Evolutionary conservation across 163 green algal genomes (phyloP).

Genomic region (Chlorella variabilis): DNA sequence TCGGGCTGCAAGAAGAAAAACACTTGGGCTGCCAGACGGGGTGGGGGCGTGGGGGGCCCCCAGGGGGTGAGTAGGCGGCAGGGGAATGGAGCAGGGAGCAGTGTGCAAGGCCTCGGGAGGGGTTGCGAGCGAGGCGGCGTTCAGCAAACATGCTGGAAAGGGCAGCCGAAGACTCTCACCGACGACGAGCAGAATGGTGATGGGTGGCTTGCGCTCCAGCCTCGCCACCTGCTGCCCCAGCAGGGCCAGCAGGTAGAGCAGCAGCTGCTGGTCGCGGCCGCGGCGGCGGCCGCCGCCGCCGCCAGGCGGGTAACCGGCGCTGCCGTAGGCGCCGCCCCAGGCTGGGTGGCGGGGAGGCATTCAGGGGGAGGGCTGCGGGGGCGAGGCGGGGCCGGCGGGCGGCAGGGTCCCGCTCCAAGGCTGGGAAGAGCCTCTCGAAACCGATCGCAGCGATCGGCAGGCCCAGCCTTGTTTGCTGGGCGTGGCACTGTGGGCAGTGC

Average conservation of each 20-base stretch:
- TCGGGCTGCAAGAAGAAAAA: constrained; percentile 46
- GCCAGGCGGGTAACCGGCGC: background rate
- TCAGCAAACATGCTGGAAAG: background rate
- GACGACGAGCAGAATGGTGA: constrained; percentile 41
- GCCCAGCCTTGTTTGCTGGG: no score
- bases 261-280: background rate
- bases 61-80: no score
- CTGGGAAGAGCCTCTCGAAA: no score
- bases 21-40: constrained; percentile 43
- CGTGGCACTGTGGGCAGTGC: no score
- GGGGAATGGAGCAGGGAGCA: background rate
- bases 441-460: no score
- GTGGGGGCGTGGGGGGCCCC: no score
- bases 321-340: background rate
- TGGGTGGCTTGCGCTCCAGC: constrained; percentile 43
- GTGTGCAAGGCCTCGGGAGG: no score
- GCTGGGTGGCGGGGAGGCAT: background rate
- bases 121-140: background rate
- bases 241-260: constrained; percentile 17
- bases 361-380: no score
- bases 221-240: constrained; percentile 41
- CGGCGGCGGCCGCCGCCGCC: background rate
- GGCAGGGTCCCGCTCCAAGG: no score
- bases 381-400: no score
- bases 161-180: constrained; percentile 26